Conservation (phyloP, 257 asterid species). For the Fraxinus pennsylvanica region DNA sequence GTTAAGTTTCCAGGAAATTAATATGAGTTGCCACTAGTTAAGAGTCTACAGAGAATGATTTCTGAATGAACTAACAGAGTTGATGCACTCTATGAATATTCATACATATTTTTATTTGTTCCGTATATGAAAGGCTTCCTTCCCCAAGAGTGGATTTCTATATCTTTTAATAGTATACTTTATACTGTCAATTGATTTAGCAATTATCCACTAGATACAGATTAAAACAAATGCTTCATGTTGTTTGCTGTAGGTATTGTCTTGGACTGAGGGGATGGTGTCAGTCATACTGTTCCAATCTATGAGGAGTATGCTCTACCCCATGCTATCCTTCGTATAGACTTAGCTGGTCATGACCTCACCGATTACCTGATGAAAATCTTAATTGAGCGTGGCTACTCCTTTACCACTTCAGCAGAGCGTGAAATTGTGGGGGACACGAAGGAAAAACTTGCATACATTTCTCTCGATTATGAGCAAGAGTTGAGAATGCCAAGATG, state of each 20-base stretch:
- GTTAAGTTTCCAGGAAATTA: not conserved
- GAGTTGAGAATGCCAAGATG: slow-evolving; percentile 21
- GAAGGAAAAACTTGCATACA: slow-evolving; percentile 30
- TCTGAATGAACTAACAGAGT: not conserved
- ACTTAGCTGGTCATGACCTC: slow-evolving; percentile 26
- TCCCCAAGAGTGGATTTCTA: not conserved
- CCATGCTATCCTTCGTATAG: slow-evolving; percentile 29
- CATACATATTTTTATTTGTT: not conserved
- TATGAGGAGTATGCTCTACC: slow-evolving; percentile 23
- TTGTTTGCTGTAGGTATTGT: slow-evolving; percentile 14
- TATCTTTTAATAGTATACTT: not conserved
- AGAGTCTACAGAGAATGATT: not conserved
- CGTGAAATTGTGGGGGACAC: slow-evolving; percentile 22
- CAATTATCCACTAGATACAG: not conserved
- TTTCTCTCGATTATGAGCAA: slow-evolving; percentile 28
- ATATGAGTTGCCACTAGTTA: slow-evolving; percentile 1
- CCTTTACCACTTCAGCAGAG: slow-evolving; percentile 23
- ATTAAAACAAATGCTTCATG: not conserved
- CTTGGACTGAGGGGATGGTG: slow-evolving; percentile 24
- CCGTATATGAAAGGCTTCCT: not conserved
- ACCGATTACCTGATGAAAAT: slow-evolving; percentile 26
- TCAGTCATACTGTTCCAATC: slow-evolving; percentile 24
- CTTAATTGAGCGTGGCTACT: slow-evolving; percentile 23
- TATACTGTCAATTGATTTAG: not conserved
- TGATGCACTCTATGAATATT: not conserved